Evolutionary conservation across 2,329 filamentous ascomycete species (phyloP).

Genomic region (Orbilia brochopaga): DNA sequence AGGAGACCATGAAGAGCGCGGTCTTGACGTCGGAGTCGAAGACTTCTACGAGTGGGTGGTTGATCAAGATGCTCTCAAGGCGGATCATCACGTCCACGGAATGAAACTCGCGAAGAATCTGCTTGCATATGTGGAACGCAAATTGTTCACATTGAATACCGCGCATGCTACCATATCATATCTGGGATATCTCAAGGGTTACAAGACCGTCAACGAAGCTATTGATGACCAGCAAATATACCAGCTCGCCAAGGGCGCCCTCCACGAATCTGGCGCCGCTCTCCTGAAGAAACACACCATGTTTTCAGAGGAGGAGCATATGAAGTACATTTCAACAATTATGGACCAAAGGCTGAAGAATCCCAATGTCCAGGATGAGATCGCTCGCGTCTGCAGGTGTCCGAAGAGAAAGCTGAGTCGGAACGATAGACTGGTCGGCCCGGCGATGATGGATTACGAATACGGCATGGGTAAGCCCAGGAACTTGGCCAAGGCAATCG

Average conservation of each 20-base stretch:
- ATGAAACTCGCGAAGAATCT: constrained; percentile 93
- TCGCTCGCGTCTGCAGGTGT: constrained; percentile 93
- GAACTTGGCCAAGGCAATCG: constrained; percentile 78
- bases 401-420: constrained; percentile 91
- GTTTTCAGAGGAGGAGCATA: constrained; percentile 76
- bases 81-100: constrained; percentile 77
- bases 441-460: constrained; percentile 85
- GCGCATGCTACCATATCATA: constrained; percentile 95
- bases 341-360: constrained; percentile 65
- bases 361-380: constrained; percentile 67
- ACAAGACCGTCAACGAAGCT: constrained; percentile 87
- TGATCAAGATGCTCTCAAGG: constrained; percentile 81
- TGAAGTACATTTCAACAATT: constrained; percentile 89
- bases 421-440: constrained; percentile 94
- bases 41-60: constrained; percentile 99
- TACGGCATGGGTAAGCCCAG: constrained; percentile 66
- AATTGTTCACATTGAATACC: constrained; percentile 99
- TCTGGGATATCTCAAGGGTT: constrained; percentile 85
- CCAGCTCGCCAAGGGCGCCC: constrained; percentile 76
- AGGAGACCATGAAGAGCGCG: constrained; percentile 61
- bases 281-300: constrained; percentile 79
- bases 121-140: constrained; percentile 95
- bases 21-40: constrained; percentile 91
- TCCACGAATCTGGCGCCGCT: constrained; percentile 83
- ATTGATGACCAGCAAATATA: constrained; percentile 81